Base-by-base conservation (phyloP, 2,329 filamentous ascomycete genomes). In the Aspergillus pseudoglaucus region DNA sequence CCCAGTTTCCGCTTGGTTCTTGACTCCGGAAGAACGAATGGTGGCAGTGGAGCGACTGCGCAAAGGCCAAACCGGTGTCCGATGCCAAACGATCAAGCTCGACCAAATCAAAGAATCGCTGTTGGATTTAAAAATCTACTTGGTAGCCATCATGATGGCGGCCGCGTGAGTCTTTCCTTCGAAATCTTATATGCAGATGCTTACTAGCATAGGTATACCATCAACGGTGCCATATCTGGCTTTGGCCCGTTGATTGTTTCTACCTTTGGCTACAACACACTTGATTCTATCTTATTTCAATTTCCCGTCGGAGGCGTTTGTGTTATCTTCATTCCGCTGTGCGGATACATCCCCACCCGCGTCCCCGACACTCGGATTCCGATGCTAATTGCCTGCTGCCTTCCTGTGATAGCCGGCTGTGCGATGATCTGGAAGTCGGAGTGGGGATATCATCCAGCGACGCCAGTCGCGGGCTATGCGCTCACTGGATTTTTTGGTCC, bases 351-450 rank as follows among this genome's bases (percentile, higher is more conserved):
- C 1, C 79, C 80, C 4, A 77, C 80, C 0, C 72, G 74, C 1
- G 70, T 84, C 46, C 74, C 70, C 2, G 84, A 88, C 57, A 79
- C 84, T 10, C 78, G 85, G 12, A 77, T 88, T 43, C 62, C 81
- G 5, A 77, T 88, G 65, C 74, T 90, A 1, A 66, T 87, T 4
- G 41, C 78, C 3, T 85, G 81, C 54, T 88, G 84, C 50, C 72
- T 90, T 0, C 86, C 85, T 0, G 84, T 89, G 45, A 87, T 90
- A 43, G 83, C 83, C 0, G 85, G 86, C 1, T 89, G 83, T 59
- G 79, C 77, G 3, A 79, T 88, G 63, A 88, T 90, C 57, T 90
- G 86, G 86, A 85, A 82, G 62, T 79, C 70, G 2, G 57, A 64
- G 7, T 79, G 86, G 87, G 75, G 73, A 6, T 75, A 83, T 53